Evolutionary conservation across 441 rosid species (phyloP), one percentile per base, ranked within the genome.

Genomic region (Erysimum cheiri): DNA sequence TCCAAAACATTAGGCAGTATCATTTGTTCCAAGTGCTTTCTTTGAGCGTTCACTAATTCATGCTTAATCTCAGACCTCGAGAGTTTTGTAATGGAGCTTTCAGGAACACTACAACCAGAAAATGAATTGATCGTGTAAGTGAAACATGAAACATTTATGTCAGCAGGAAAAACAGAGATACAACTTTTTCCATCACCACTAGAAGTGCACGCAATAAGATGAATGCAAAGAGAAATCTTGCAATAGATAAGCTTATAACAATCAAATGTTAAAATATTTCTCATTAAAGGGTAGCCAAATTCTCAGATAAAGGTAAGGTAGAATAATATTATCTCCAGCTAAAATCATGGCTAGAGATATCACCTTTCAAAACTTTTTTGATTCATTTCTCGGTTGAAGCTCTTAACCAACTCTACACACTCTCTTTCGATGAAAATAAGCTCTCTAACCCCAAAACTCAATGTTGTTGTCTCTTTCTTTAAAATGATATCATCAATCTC

Each of bases 371-470:
- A 41, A 55, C 35, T 54, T 85, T 81, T 85, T 68, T 43, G 81
- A 82, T 52, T 82, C 78, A 84, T 71, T 79, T 87, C 86, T 64
- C 77, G 76, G 44, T 69, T 80, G 70, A 89, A 76, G 77, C 81
- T 76, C 74, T 83, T 80, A 56, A 91, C 91, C 88, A 91, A 78
- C 80, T 82, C 91, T 60, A 72, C 88, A 78, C 92, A 88, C 74
- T 91, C 97, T 77, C 92, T 86, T 83, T 88, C 94, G 46, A 93
- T 86, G 76, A 80, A 87, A 61, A 83, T 81, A 70, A 93, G 88
- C 86, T 90, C 98, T 69, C 97, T 84, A 60, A 90, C 82, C 37
- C 96, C 91, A 71, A 85, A 59, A 67, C 97, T 93, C 80, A 90
- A 53, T 2, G 89, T 86, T 47, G 71, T 50, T 0, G 87, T 82